These are phyloP conservation scores for Fusarium algeriense DNA, from an alignment of 2,329 filamentous ascomycete genomes.

Conservation along the genomic window DNA sequence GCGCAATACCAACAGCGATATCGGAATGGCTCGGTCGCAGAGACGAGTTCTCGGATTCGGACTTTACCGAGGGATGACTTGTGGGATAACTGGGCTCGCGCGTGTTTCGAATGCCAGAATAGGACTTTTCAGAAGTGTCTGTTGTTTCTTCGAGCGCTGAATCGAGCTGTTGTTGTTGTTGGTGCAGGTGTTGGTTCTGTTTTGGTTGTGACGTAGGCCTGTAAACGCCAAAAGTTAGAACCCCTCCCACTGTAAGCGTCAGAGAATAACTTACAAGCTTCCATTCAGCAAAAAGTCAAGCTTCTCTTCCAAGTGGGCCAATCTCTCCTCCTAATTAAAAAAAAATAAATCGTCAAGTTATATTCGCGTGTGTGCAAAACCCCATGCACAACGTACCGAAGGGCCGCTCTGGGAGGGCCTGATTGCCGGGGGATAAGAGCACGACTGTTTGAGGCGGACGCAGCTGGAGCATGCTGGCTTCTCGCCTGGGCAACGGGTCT, in stretches of 20 bases:
- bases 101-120: conserved; percentile 48
- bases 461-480: conserved; percentile 65
- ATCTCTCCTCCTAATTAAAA: conserved; percentile 59
- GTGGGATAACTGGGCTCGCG: conserved; percentile 42
- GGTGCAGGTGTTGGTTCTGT: conserved; percentile 21
- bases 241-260: conserved; percentile 24
- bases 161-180: conserved; percentile 38
- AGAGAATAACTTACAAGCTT: conserved; percentile 47
- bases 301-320: conserved; percentile 65
- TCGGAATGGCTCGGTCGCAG: conserved; percentile 50
- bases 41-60: conserved; percentile 46
- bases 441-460: conserved; percentile 60
- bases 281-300: conserved; percentile 63
- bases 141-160: conserved; percentile 49
- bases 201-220: conserved; percentile 45
- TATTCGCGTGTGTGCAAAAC: conserved; percentile 1
- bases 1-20: conserved; percentile 51
- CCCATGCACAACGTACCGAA: conserved; percentile 55
- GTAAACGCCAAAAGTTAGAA: conserved; percentile 45
- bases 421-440: conserved; percentile 57
- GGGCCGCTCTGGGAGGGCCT: conserved; percentile 56
- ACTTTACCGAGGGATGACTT: conserved; percentile 44
- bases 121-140: conserved; percentile 52
- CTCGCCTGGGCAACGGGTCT: conserved; percentile 65
- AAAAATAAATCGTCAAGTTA: conserved; percentile 31